Base-by-base conservation (phyloP, 768 basidiomycete genomes). In the Mycena crocata region DNA sequence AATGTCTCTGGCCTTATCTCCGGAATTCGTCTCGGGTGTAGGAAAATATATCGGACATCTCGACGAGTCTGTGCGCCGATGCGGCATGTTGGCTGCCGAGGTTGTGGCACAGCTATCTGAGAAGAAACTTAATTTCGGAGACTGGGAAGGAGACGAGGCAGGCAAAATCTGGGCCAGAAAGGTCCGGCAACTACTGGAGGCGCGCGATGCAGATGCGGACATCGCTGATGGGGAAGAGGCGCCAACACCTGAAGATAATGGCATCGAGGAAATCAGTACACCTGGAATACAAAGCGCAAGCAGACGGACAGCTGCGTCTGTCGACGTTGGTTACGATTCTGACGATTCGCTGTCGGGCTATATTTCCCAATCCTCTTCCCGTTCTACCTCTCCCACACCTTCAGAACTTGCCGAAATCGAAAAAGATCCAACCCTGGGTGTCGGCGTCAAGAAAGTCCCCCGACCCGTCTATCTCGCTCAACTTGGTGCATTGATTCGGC, bases 1-100 rank as follows among this genome's bases (percentile, higher is more conserved):
- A 15, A 72, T 78, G 35, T 77, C 80, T 12, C 76, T 92, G 5
- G 84, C 88, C 3, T 76, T 85, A 32, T 89, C 87, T 15, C 81
- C 89, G 6, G 63, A 81, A 1, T 91, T 98, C 73, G 84, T 98
- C 67, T 79, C 82, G 24, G 88, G 88, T 15, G 84, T 98, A 49
- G 87, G 90, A 8, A 77, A 79, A 7, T 98, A 98, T 73, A 88
- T 99, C 48, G 84, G 84, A 1, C 94, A 97, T 77, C 79, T 90
- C 8, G 94, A 97, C 57, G 78, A 82, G 1, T 83, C 89, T 5
- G 85, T 98, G 23, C 90, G 97, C 5, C 86, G 90, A 28, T 93
- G 95, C 70, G 98, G 98, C 4, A 97, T 99, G 95, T 85, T 98
- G 35, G 89, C 88, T 0, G 97, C 93, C 0, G 97, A 99, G 78